Evolutionary conservation across 139 green algal genomes (phyloP).

Genomic region (Tetradesmus obliquus): DNA sequence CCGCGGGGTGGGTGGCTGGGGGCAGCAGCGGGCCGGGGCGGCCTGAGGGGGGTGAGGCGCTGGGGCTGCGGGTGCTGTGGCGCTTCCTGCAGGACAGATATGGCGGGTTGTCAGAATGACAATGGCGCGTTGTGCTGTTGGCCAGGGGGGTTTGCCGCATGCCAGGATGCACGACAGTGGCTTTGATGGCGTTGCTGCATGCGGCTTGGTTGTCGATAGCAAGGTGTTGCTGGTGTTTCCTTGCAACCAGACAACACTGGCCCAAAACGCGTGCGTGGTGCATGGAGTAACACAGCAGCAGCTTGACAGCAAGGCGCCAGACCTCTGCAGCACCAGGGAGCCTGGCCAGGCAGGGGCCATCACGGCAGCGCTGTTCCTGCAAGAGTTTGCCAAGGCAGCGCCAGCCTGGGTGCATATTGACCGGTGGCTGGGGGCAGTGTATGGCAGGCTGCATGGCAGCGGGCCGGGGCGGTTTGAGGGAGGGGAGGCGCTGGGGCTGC

Average conservation of each 20-base stretch:
- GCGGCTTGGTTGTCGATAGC: no score
- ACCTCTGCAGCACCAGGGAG: slow-evolving; percentile 9
- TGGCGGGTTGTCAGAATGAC: not conserved
- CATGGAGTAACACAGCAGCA: not conserved
- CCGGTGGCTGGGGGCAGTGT: slow-evolving; percentile 18
- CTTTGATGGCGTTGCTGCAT: no score
- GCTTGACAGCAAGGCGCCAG: slow-evolving; percentile 67
- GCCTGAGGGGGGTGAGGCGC: slow-evolving; percentile 77
- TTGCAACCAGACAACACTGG: no score
- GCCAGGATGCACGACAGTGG: not conserved
- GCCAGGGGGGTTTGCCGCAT: not conserved
- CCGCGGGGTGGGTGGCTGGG: slow-evolving; percentile 49
- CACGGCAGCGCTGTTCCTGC: slow-evolving; percentile 67
- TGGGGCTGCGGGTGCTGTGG: slow-evolving; percentile 66
- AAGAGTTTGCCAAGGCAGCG: slow-evolving; percentile 48
- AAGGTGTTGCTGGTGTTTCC: no score
- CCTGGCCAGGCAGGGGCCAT: slow-evolving; percentile 52
- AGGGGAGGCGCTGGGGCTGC: slow-evolving; percentile 67
- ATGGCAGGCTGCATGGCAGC: not conserved
- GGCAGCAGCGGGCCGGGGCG: slow-evolving; percentile 44
- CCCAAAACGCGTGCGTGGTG: no score
- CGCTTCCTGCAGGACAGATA: slow-evolving; percentile 24
- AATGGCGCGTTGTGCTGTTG: not conserved
- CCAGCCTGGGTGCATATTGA: slow-evolving; percentile 74
- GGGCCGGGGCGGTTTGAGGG: slow-evolving; percentile 66